phyloP scores from a whole-genome alignment of 2,329 filamentous ascomycete genomes.

The Elsinoe arachidis region DNA sequence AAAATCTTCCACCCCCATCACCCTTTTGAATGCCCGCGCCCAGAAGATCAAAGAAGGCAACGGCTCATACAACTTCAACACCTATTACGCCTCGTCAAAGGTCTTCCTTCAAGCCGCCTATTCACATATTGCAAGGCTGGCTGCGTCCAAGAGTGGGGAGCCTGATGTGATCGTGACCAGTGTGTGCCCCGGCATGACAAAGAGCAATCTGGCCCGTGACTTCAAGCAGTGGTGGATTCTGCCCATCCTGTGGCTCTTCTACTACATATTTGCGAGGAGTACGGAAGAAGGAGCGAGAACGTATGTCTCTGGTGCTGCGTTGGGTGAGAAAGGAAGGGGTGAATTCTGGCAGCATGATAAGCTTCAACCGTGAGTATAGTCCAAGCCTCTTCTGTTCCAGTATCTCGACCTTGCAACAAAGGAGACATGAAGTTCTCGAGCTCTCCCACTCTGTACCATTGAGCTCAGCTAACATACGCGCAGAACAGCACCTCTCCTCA shows the following conservation, averaged over 20 bases:
- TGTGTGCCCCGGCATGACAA: conserved; percentile 28
- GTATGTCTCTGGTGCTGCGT: conserved; percentile 27
- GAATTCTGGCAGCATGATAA: conserved; percentile 30
- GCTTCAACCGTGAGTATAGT: conserved; percentile 22
- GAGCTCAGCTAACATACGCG: background rate
- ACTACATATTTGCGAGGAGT: conserved; percentile 21
- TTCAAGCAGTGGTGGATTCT: conserved; percentile 22
- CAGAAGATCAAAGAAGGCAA: background rate
- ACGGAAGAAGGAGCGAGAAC: conserved; percentile 26
- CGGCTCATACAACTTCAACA: background rate
- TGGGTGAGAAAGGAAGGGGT: conserved; percentile 28
- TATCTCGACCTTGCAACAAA: background rate
- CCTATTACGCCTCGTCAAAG: conserved; percentile 26
- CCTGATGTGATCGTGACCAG: conserved; percentile 29
- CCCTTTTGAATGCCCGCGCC: background rate
- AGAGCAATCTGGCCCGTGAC: conserved; percentile 26
- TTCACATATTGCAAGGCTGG: conserved; percentile 20
- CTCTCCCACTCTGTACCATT: background rate
- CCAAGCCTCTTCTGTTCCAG: too few relatives aligned
- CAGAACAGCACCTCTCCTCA: conserved; percentile 23
- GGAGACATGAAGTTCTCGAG: background rate
- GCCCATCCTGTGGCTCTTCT: conserved; percentile 19
- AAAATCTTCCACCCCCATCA: background rate
- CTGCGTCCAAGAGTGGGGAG: conserved; percentile 20
- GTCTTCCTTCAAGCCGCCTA: conserved; percentile 30